These are phyloP conservation scores for Arthrinium phaeospermum DNA, from an alignment of 2,329 filamentous ascomycete genomes.

Conservation along the genomic window DNA sequence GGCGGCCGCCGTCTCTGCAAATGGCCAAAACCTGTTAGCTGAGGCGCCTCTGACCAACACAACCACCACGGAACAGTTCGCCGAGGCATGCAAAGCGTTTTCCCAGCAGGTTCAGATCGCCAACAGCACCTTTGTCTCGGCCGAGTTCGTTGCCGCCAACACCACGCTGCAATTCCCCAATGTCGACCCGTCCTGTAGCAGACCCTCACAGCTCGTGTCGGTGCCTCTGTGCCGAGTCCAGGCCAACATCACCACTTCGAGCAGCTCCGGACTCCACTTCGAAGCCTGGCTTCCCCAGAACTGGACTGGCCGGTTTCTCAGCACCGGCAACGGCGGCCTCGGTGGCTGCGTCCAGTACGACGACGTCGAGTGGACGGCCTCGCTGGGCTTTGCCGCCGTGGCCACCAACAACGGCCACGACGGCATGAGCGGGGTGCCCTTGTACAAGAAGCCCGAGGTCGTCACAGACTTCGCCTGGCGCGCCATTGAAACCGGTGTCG, in stretches of 20 bases:
- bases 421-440: constrained; percentile 17
- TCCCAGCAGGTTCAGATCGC: constrained; percentile 18
- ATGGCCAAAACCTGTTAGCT: not conserved
- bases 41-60: not conserved
- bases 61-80: not conserved
- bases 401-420: constrained; percentile 25
- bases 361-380: constrained; percentile 51
- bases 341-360: constrained; percentile 28
- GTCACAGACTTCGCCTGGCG: constrained; percentile 24
- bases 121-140: not conserved
- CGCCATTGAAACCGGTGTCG: constrained; percentile 50
- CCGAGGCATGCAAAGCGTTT: not conserved
- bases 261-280: constrained; percentile 45
- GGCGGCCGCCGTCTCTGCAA: not conserved
- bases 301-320: constrained; percentile 53
- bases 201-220: constrained; percentile 24
- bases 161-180: constrained; percentile 20
- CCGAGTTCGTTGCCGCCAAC: constrained; percentile 20
- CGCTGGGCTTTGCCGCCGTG: constrained; percentile 22
- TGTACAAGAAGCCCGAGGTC: constrained; percentile 23
- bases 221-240: constrained; percentile 36
- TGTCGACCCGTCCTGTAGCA: constrained; percentile 37
- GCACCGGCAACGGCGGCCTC: constrained; percentile 32
- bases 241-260: constrained; percentile 36
- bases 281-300: constrained; percentile 51